A percentile compares a stretch with the other conserved stretches of the same genome.
These are phyloP conservation scores for Psidium friedrichsthalianum DNA, from an alignment of 345 rosid species.

Conservation along the genomic window DNA sequence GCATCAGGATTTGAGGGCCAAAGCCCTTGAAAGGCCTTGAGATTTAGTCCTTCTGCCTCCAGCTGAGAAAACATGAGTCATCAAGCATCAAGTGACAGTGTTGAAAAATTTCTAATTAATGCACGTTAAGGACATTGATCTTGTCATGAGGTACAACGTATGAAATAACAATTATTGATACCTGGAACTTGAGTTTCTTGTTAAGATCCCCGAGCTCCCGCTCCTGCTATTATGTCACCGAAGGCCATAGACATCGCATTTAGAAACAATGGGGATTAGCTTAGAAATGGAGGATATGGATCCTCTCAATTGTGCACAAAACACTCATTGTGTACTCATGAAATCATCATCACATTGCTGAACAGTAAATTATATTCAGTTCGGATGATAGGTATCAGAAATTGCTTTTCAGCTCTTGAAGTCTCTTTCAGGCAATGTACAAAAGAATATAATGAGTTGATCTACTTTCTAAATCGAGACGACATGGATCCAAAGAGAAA, in stretches of 20 bases:
- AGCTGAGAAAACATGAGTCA: slow-evolving; percentile 24
- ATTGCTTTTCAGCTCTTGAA: background rate
- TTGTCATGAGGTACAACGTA: background rate
- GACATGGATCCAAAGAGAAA: background rate
- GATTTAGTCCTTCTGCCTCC: slow-evolving; percentile 51
- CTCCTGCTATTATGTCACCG: slow-evolving; percentile 32
- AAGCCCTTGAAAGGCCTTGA: slow-evolving; percentile 40
- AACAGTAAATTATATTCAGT: background rate
- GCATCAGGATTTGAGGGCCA: slow-evolving; percentile 37
- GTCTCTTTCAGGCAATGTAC: background rate
- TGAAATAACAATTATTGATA: background rate
- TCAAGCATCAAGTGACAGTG: background rate
- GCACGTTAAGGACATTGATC: background rate
- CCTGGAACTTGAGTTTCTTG: slow-evolving; percentile 79
- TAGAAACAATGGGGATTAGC: background rate
- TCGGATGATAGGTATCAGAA: background rate
- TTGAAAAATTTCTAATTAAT: background rate
- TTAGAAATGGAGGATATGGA: background rate
- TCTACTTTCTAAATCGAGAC: background rate
- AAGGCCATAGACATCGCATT: background rate
- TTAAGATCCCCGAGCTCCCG: slow-evolving; percentile 81
- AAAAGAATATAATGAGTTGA: background rate
- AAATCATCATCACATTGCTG: background rate
- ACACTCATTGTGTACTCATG: background rate
- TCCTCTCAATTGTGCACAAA: background rate